Conservation (phyloP, 2,329 filamentous ascomycete species). For the Thermothelomyces thermophilus region DNA sequence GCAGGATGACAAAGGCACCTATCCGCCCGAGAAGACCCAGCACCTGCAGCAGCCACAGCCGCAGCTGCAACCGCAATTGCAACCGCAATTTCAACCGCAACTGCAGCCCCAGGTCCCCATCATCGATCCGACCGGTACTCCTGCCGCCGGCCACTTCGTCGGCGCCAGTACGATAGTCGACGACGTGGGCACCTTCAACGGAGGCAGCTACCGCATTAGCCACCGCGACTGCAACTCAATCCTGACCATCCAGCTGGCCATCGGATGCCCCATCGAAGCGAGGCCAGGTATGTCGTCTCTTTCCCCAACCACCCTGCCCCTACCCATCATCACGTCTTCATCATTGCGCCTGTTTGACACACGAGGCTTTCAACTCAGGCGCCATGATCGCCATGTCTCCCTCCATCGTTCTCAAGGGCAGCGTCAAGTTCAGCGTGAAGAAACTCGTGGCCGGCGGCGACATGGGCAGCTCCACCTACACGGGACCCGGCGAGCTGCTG, state of each 20-base stretch:
- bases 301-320: no score
- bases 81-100: no score
- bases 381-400: conserved; percentile 95
- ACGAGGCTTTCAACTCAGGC: conserved; percentile 38
- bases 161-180: conserved; percentile 60
- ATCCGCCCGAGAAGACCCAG: conserved; percentile 27
- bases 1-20: conserved; percentile 22
- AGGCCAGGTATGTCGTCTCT: conserved; percentile 56
- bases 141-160: conserved; percentile 50
- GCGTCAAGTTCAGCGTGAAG: conserved; percentile 80
- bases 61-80: conserved; percentile 9
- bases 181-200: conserved; percentile 94
- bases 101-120: conserved; percentile 7
- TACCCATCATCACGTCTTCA: no score
- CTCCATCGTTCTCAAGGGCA: conserved; percentile 75
- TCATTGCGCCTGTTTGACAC: no score
- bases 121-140: conserved; percentile 32
- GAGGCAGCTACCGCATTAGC: conserved; percentile 86
- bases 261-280: conserved; percentile 74
- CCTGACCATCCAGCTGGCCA: conserved; percentile 80
- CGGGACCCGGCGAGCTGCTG: conserved; percentile 84
- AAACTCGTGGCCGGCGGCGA: conserved; percentile 82
- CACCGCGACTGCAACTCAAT: conserved; percentile 89
- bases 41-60: conserved; percentile 17
- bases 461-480: conserved; percentile 70